Base-by-base conservation (phyloP, 352 stramenopile genomes). In the Phytopythium vexans region DNA sequence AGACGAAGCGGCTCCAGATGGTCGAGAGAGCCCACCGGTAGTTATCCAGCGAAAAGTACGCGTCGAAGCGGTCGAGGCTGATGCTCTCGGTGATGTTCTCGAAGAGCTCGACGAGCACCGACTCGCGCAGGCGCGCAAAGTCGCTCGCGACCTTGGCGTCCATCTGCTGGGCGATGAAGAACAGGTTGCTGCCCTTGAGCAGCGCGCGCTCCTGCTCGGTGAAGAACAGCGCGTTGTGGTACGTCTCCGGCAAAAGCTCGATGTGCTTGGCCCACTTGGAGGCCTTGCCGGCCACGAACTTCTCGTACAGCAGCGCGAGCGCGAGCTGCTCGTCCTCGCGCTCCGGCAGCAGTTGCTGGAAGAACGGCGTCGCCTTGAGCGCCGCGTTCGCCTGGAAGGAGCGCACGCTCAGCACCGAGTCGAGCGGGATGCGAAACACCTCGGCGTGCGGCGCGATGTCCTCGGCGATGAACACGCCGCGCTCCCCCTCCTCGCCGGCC, bases 1-100 rank as follows among this genome's bases (percentile, higher is more conserved):
- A 90, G 38, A 94, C 83, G 33, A 91, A 92, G 40, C 83, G 83
- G 56, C 83, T 94, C 83, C 83, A 94, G 62, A 94, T 88, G 37
- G 81, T 91, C 11, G 83, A 91, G n/a, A 94, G 51, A 32, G 81
- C 83, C 83, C 83, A 94, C 52, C 85, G 78, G 68, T 90, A 94
- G 56, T 81, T 74, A 1, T 84, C 69, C 14, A 88, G 66, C 3
- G 79, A 89, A 47, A 91, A 90, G 27, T 49, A 69, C 21, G 68
- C 55, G 9, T 74, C 52, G 15, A 81, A 72, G 3, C 49, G 49
- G 12, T 66, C 59, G 1, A 72, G 15, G 27, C 53, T 69, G 40
- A 68, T 56, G n/a, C 46, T 56, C 14, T 58, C 57, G 0, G 55
- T 43, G 14, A 85, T 21, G 9, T 75, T 66, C 14, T 80, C 68